Evolutionary conservation across 805 yeast genomes (phyloP), one percentile per base, ranked within the genome.

Genomic region (Cyberlindnera lachancei): DNA sequence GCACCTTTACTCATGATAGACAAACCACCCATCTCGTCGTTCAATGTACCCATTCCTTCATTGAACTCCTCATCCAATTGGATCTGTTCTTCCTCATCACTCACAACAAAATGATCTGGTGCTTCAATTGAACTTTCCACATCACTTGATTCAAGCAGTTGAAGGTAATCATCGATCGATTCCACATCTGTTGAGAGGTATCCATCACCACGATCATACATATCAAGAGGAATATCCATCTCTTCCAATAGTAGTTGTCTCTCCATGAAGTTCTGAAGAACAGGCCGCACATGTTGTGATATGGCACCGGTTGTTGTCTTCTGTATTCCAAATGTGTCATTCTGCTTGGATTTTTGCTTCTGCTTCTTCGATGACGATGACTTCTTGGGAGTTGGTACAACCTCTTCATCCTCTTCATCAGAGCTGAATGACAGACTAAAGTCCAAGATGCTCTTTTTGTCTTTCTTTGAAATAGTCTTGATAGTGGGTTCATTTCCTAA

Each of bases 61-160:
- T 25, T 29, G 30, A 31, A 7, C n/a, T 35, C 38, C 16, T 34
- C 35, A 10, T 37, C 40, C 23, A 44, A 21, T 15, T 34, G 36
- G 21, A 38, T 43, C 33, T 42, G 41, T 23, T 37, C 42, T 13
- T 40, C 41, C 25, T 40, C 44, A 15, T 40, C 44, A 13, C 37
- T 36, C 14, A 34, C 44, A 15, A 20, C 31, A 23, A 27, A 13
- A 12, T 13, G 23, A 15, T 12, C 15, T 3, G 18, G 17, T 7
- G 19, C 24, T 7, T 14, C 8, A 3, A 22, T 9, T 11, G 18
- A 11, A 23, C 14, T 17, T 11, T 18, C 27, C n/a, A 12, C 7
- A 17, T 15, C 33, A n/a, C 21, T 25, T 4, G 21, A 13, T 13
- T 20, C 22, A 3, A 17, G 21, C n/a, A 29, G 15, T 12, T 29